Conservation (phyloP, 768 basidiomycete species). For the Trametes coccinea region DNA sequence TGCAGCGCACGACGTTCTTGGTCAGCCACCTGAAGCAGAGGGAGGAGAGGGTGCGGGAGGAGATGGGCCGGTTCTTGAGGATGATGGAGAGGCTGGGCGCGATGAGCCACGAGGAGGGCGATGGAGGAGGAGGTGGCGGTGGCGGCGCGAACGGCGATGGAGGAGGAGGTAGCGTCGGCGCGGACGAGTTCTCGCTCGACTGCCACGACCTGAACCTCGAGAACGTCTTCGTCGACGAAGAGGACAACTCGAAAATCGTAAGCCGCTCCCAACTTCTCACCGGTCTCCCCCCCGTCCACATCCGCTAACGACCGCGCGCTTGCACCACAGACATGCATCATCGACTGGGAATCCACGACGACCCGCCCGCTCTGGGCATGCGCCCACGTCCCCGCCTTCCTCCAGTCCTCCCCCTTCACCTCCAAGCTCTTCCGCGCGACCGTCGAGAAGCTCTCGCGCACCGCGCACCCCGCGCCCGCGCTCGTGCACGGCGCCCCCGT, state of each 20-base stretch:
- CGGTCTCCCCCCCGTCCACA: slow-evolving; percentile 2
- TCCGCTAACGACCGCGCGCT: too few species aligned
- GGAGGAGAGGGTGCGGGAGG: slow-evolving; percentile 61
- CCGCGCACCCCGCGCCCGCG: slow-evolving; percentile 22
- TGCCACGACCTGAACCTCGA: slow-evolving; percentile 85
- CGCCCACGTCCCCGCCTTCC: slow-evolving; percentile 78
- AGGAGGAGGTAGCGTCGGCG: slow-evolving; percentile 27
- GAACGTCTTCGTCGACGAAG: slow-evolving; percentile 78
- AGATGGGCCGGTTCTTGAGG: slow-evolving; percentile 71
- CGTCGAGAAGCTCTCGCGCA: slow-evolving; percentile 48
- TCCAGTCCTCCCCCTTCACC: slow-evolving; percentile 76
- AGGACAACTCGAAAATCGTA: slow-evolving; percentile 70
- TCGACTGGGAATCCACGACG: slow-evolving; percentile 92
- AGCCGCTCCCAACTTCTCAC: slow-evolving; percentile 32
- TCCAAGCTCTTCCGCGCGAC: slow-evolving; percentile 69
- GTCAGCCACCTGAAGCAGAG: slow-evolving; percentile 67
- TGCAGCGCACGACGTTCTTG: slow-evolving; percentile 78
- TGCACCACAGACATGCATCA: slow-evolving; percentile 74
- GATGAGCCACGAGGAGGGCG: slow-evolving; percentile 30
- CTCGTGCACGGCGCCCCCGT: slow-evolving; percentile 17
- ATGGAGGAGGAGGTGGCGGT: slow-evolving; percentile 29
- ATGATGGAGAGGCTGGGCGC: slow-evolving; percentile 62
- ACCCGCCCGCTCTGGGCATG: slow-evolving; percentile 84
- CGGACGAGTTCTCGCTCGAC: slow-evolving; percentile 76
- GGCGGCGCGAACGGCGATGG: slow-evolving; percentile 31